Evolutionary conservation across 306 rosid genomes (phyloP).

Genomic region (Ormosia emarginata): DNA sequence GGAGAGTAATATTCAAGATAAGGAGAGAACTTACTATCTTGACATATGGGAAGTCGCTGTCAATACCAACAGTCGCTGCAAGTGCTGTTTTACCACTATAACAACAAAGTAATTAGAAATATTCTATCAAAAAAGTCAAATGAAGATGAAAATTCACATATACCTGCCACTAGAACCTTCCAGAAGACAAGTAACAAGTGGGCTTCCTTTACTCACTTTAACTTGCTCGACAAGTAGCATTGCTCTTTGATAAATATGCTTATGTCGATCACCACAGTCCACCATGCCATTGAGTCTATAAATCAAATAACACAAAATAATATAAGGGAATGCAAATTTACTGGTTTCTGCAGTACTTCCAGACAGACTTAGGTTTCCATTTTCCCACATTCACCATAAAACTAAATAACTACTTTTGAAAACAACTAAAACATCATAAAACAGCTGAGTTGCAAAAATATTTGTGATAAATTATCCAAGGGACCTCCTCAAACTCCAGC

Average conservation of each 20-base stretch:
- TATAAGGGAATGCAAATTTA: background rate
- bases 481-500: background rate
- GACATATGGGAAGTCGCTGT: conserved; percentile 95
- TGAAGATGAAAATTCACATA: background rate
- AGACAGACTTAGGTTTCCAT: conserved; percentile 3
- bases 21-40: conserved; percentile 75
- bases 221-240: conserved; percentile 92
- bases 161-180: conserved; percentile 99
- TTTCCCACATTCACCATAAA: background rate
- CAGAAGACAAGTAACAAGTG: conserved; percentile 88
- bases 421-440: background rate
- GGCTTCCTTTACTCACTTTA: conserved; percentile 92
- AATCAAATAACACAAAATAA: conserved; percentile 19
- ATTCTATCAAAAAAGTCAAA: conserved; percentile 18
- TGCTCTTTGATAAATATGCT: conserved; percentile 78
- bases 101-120: conserved; percentile 38
- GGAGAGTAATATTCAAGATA: conserved; percentile 12
- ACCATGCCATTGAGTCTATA: conserved; percentile 84
- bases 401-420: conserved; percentile 3
- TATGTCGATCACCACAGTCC: conserved; percentile 83
- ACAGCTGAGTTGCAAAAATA: background rate
- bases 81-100: conserved; percentile 93
- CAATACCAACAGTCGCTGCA: conserved; percentile 94
- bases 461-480: background rate
- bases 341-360: conserved; percentile 7